phyloP scores from a whole-genome alignment of 2,329 filamentous ascomycete species.

The Phoma herbarum region DNA sequence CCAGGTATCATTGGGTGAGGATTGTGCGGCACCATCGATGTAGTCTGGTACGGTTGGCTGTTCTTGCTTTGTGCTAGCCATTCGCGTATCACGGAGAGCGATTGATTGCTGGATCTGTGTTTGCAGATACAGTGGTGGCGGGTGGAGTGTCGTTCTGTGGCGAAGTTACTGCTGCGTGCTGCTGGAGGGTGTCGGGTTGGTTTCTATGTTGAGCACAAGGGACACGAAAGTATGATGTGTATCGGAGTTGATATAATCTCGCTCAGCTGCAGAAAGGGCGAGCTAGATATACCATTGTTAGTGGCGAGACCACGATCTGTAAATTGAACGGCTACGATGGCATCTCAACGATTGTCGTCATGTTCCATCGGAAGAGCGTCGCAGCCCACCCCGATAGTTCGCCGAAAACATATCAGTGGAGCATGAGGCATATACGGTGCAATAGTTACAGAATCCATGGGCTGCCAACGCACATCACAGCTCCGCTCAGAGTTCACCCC shows the following conservation, averaged over 20 bases:
- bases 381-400: slow-evolving; percentile 8
- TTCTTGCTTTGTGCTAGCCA: slow-evolving; percentile 1
- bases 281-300: slow-evolving; percentile 2
- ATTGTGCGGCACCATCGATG: slow-evolving; percentile 11
- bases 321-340: neutral
- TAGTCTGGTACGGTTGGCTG: slow-evolving; percentile 14
- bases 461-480: neutral
- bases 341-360: neutral
- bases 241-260: neutral
- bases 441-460: neutral
- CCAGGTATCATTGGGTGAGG: slow-evolving; percentile 10
- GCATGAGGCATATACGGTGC: slow-evolving; percentile 9
- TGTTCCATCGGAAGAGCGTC: slow-evolving; percentile 2
- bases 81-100: neutral
- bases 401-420: slow-evolving; percentile 15
- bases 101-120: too few species aligned
- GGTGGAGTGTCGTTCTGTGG: neutral
- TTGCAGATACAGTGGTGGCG: neutral
- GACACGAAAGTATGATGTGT: neutral
- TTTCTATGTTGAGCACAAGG: neutral
- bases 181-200: too few species aligned
- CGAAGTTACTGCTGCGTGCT: neutral
- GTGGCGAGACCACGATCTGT: neutral
- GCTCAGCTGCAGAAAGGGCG: neutral
- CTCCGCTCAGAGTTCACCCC: neutral